Base-by-base conservation (phyloP, 1,284 basidiomycete species). In the Boletus smithii region DNA sequence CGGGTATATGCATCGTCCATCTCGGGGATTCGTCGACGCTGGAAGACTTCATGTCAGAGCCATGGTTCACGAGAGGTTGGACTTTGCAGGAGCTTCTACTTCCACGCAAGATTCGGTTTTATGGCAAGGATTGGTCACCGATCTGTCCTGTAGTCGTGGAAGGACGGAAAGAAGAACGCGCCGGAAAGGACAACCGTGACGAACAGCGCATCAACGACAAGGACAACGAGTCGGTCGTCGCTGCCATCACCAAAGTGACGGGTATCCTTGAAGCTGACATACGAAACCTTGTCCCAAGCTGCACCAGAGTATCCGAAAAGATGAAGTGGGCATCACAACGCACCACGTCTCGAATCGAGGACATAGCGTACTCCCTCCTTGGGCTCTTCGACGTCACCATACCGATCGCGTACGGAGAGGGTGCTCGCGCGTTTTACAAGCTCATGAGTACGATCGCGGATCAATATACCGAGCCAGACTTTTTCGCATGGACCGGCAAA, bases 241-340 rank as follows among this genome's bases (percentile, higher is more conserved):
- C 39, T 26, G 24, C 50, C 34, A 35, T 60, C 35, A n/a, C 41
- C 42, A 63, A 42, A 37, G 50, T 34, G 20, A 60, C 57, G 0
- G 46, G 49, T 9, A 62, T 62, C 9, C 57, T 49, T 10, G 59
- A 64, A 36, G 10, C 39, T 9, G 61, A 64, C 45, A 38, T 61
- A 37, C 56, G 59, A n/a, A 48, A 16, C 32, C 63, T 61, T 23
- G 42, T 40, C 32, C 61, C 59, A 4, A 17, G 50, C 3, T 63
- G 59, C 18, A 58, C 49, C 17, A 40, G 57, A 37, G 34, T 64
- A 0, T 20, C 48, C 3, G 62, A 61, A 42, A 61, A 59, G 44
- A 61, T 61, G 60, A 37, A 35, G 24, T 61, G 60, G 62, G 53
- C 53, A 8, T 53, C 62, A 8, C 45, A 54, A 22, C 63, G 60